Percentiles rank a stretch among this genome's conserved stretches.
Evolutionary conservation across 2,329 filamentous ascomycete species (phyloP).

Genomic region (Trichoderma arundinaceum): DNA sequence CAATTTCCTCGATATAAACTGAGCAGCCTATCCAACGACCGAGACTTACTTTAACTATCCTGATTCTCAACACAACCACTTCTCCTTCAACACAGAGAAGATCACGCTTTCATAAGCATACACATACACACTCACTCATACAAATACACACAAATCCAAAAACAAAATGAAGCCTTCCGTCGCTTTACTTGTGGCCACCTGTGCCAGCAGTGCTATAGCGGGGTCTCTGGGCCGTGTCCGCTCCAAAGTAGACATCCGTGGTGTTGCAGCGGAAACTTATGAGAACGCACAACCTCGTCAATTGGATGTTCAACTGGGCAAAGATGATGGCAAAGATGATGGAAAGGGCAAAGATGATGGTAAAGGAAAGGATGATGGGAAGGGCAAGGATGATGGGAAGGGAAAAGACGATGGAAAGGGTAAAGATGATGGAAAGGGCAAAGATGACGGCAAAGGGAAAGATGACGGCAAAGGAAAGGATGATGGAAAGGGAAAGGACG

Average conservation of each 20-base stretch:
- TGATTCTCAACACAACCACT: background rate
- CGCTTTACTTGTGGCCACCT: constrained; percentile 15
- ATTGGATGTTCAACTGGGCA: background rate
- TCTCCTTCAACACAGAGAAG: background rate
- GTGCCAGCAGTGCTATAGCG: background rate
- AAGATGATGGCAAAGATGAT: background rate
- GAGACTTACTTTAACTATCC: background rate
- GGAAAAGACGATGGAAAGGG: background rate
- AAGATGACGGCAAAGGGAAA: background rate
- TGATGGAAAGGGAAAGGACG: background rate
- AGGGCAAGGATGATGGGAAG: background rate
- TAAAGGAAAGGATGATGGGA: background rate
- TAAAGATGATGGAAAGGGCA: background rate
- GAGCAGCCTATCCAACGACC: background rate
- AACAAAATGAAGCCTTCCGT: constrained; percentile 10
- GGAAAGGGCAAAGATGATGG: background rate
- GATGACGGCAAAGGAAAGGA: background rate
- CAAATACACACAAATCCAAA: background rate
- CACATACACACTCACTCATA: too few species aligned
- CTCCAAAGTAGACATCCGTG: background rate
- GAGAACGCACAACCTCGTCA: background rate
- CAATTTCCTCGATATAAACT: background rate
- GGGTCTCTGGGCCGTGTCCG: background rate
- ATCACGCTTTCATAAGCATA: too few species aligned
- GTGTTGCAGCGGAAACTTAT: background rate